Base-by-base conservation (phyloP, 331 rosid species). In the Quercus phellos region DNA sequence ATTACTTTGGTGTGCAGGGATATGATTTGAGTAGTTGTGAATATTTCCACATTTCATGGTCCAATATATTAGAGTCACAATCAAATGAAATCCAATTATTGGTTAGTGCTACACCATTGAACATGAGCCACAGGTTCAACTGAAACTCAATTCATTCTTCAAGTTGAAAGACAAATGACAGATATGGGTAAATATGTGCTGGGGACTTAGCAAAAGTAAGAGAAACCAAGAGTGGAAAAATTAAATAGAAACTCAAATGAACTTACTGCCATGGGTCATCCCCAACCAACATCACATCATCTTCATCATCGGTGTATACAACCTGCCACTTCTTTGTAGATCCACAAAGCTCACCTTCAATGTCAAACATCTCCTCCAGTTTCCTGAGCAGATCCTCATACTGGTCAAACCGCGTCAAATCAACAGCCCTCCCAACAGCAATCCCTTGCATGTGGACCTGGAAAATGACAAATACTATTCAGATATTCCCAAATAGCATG, bases 401-500 rank as follows among this genome's bases (percentile, higher is more conserved):
- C 55, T 84, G 85, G 78, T 89, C 92, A 85, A 92, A 94, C 74
- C 89, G 87, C 14, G 93, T 82, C 80, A 94, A 85, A 85, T 94
- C 97, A 53, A 94, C 98, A 34, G 98, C 98, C 84, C 98, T 89
- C 77, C 98, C 98, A 54, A 94, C 97, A 77, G 96, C 96, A 86
- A 92, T 92, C 90, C 98, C 98, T 84, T 92, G 97, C 98, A 94
- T 94, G 87, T 92, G 98, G 84, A 94, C 98, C 98, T 92, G 86
- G 24, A 74, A 76, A 74, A 43, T 61, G 46, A 70, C 46, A 59
- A 61, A 60, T 42, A 32, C 4, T 17, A 76, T 73, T 73, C 32
- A 68, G 78, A 74, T 50, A 72, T 43, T 76, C 32, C 75, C 72
- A 74, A 68, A 78, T 70, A 74, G 63, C 69, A 77, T 80, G 26